phyloP scores from a whole-genome alignment of 352 stramenopile species.

The Pythium aristosporum region DNA sequence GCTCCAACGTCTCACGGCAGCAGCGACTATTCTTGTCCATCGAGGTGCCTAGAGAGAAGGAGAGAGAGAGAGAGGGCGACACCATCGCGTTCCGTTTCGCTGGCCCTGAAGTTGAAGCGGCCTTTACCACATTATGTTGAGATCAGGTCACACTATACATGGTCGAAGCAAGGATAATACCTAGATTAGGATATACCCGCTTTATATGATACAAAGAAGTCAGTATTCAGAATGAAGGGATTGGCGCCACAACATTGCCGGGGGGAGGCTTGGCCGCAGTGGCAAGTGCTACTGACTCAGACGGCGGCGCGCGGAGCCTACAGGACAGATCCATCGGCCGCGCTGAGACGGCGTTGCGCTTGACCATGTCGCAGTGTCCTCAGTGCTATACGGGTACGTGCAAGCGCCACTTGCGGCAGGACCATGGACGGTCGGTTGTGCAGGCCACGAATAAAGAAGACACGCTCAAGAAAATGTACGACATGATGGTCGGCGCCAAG shows the following conservation, averaged over 20 bases:
- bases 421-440: constrained; percentile 59
- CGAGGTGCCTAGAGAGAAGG: background rate
- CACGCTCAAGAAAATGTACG: constrained; percentile 79
- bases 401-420: constrained; percentile 54
- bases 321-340: too few species aligned
- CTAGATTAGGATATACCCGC: background rate
- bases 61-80: background rate
- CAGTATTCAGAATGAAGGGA: constrained; percentile 7
- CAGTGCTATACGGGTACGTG: constrained; percentile 83
- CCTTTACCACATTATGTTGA: background rate
- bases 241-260: background rate
- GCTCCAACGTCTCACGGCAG: background rate
- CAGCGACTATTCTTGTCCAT: constrained; percentile 3
- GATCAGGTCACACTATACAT: too few species aligned
- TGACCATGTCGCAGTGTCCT: constrained; percentile 64
- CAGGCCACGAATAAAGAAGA: constrained; percentile 50
- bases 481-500: constrained; percentile 65
- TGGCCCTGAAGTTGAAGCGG: background rate
- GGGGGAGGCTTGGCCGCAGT: background rate
- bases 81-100: background rate
- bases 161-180: background rate
- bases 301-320: too few species aligned
- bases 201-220: constrained; percentile 9
- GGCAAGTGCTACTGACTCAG: too few species aligned
- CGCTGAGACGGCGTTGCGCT: background rate